Percentiles rank a stretch among this genome's conserved stretches.
phyloP scores from a whole-genome alignment of 192 early-diverging fungal genomes.

The Mortierella hygrophila region DNA sequence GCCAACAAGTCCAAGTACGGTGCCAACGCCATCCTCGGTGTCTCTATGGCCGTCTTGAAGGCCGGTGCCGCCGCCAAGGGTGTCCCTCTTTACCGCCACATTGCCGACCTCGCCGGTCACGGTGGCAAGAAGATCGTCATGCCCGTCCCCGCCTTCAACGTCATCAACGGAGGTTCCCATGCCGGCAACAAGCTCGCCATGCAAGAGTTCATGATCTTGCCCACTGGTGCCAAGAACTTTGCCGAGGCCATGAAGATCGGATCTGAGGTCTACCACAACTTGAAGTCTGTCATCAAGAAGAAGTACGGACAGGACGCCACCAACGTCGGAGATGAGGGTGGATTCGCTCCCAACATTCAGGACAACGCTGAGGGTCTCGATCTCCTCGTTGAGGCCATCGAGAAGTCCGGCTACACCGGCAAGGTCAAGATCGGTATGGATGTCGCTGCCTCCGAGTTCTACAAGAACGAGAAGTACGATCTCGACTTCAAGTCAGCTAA shows the following conservation, averaged over 20 bases:
- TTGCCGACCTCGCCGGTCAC: slow-evolving; percentile 87
- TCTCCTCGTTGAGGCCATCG: slow-evolving; percentile 90
- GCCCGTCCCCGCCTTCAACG: slow-evolving; percentile 98
- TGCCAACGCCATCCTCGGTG: slow-evolving; percentile 98
- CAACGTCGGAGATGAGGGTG: slow-evolving; percentile 99
- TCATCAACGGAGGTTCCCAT: slow-evolving; percentile 99
- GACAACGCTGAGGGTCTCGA: slow-evolving; percentile 96
- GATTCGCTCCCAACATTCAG: slow-evolving; percentile 99
- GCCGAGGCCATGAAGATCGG: slow-evolving; percentile 98
- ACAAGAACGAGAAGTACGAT: slow-evolving; percentile 97
- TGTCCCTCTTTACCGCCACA: slow-evolving; percentile 95
- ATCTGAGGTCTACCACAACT: slow-evolving; percentile 95
- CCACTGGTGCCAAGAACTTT: slow-evolving; percentile 93
- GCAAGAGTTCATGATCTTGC: slow-evolving; percentile 99
- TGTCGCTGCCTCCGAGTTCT: slow-evolving; percentile 98
- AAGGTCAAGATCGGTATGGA: slow-evolving; percentile 99
- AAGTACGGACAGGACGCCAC: slow-evolving; percentile 99
- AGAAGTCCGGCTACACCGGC: slow-evolving; percentile 94
- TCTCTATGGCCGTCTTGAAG: slow-evolving; percentile 95
- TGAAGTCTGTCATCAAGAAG: slow-evolving; percentile 97
- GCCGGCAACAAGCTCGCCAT: slow-evolving; percentile 99
- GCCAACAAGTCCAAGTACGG: slow-evolving; percentile 96
- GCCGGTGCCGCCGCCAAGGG: slow-evolving; percentile 96
- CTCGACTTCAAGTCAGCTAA: slow-evolving; percentile 97
- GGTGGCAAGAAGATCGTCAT: slow-evolving; percentile 90